Base-by-base conservation (phyloP, 2,329 filamentous ascomycete genomes). In the Ceratocystis lukuohia region DNA sequence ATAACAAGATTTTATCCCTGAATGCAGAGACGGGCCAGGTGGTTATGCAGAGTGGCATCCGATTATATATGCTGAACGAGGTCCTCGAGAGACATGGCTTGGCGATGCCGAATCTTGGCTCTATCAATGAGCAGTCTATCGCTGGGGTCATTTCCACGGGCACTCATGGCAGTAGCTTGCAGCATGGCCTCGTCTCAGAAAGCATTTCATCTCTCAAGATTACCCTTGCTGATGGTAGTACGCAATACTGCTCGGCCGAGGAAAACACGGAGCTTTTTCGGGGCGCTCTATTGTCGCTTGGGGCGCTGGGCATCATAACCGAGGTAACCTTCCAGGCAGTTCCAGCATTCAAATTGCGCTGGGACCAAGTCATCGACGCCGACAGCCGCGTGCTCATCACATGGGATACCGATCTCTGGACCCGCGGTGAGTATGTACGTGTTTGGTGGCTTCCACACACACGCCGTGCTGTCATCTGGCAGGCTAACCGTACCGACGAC, bases 391-490 rank as follows among this genome's bases (percentile, higher is more conserved):
- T 96, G 69, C 79, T 96, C 61, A 78, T 80, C 10, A 80, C 82
- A 5, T 97, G 94, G 91, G 76, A 86, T 20, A 80, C 78, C 5
- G 82, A 82, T 44, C 80, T 97, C 15, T 97, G 94, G 93, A 89
- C 84, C 1, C 82, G 85, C 69, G 84, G 87, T 69, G 91, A 97
- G 75, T 99, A 93, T 73, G 90, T 95, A 30, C 84, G 94, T 33
- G 91, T 96, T 33, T 99, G 94, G 93, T 99, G 94, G 94, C 86
- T 96, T 73, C 94, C 94, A 0, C 96, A 97, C 77, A 91, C 89
- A 73, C 84, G 90, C 66, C 84, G 90, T 59, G 91, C 90, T 0
- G 89, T 97, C 61, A 83, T 95, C 59, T 99, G 94, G 94, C 84
- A 84, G 50, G 94, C 91, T n/a, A 82, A 91, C 61, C 88, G 88